Base-by-base conservation (phyloP, 106 monocot genomes). In the Acorus gramineus region DNA sequence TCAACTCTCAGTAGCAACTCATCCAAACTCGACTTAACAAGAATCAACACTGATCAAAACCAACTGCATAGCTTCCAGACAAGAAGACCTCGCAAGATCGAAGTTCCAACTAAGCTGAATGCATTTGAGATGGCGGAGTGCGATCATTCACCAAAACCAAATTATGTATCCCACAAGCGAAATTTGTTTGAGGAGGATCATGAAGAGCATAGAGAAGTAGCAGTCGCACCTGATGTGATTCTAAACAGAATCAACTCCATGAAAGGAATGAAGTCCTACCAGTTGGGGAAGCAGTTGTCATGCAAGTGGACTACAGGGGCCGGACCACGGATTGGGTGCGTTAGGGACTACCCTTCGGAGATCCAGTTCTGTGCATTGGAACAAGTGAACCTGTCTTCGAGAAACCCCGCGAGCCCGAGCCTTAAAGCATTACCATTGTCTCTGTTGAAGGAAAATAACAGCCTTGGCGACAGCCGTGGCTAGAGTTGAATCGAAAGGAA, bases 271-370 rank as follows among this genome's bases (percentile, higher is more conserved):
- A 45, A 68, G 44, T 49, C 57, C 53, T 64, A 12, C 48, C 14
- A 72, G 63, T 58, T 72, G 4, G 59, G 59, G 3, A 58, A 71
- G 46, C 63, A 42, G 7, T 11, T 76, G 55, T 69, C 76, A 5
- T 73, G 64, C 73, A 77, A 81, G 54, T 77, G 77, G 81, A 66
- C 49, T 7, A 77, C 73, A 7, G 81, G 77, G 6, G 57, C 73
- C 6, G 77, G 77, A 9, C 73, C 77, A 61, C 77, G 77, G 13
- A 81, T 81, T 14, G 76, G 81, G 2, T 81, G 73, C n/a, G 72
- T 77, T 4, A 57, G 81, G 59, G 81, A 77, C 59, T 81, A 73
- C 59, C 77, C 77, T 6, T 51, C 56, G 0, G 69, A 77, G 42
- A 72, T 81, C 49, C 77, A 77, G 54, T 55, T 57, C 59, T 65